phyloP scores from a whole-genome alignment of 78 protist species.

The Diacronema lutheri region DNA sequence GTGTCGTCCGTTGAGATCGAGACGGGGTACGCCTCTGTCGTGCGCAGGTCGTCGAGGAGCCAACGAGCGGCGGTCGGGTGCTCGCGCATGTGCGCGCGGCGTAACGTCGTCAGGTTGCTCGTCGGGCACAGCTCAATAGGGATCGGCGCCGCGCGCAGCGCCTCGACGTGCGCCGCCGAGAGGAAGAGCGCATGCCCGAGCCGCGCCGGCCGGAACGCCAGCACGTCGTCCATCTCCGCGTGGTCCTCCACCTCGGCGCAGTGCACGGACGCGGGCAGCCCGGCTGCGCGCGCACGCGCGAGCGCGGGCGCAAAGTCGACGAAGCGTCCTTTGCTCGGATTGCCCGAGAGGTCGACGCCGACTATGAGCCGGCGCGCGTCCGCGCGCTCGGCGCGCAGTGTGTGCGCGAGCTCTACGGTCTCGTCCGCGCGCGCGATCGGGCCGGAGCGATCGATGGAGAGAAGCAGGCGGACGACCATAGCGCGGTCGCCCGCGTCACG shows the following conservation, averaged over 20 bases:
- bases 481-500: neutral
- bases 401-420: neutral
- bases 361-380: neutral
- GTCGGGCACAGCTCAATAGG: slow-evolving; percentile 20
- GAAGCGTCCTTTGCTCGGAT: neutral
- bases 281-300: neutral
- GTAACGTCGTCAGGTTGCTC: neutral
- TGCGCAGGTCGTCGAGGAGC: neutral
- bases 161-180: neutral
- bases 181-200: slow-evolving; percentile 8
- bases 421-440: neutral
- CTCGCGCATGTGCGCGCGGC: neutral
- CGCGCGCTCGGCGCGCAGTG: neutral
- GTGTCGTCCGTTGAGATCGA: slow-evolving; percentile 11
- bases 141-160: neutral
- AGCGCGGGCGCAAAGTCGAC: neutral
- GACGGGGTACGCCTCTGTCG: neutral
- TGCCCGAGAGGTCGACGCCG: slow-evolving; percentile 14
- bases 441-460: neutral
- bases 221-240: neutral
- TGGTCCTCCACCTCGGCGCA: neutral
- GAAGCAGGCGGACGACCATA: neutral
- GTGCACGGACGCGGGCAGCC: neutral
- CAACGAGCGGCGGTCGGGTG: neutral
- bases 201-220: neutral